Conservation (phyloP, 1,284 basidiomycete species). For the Leccinum laetum region DNA sequence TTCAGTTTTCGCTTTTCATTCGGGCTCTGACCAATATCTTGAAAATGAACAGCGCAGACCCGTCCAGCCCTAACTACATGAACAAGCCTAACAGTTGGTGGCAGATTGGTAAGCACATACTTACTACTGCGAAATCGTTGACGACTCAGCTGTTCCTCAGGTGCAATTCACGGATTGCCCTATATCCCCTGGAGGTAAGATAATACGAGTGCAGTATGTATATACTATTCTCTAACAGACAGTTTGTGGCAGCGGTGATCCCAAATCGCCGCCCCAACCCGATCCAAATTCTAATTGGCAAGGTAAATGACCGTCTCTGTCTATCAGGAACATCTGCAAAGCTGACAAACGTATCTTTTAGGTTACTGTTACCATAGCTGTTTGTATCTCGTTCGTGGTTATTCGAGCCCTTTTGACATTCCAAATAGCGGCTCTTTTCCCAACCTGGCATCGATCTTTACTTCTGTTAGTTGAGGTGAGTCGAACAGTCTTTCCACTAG, state of each 20-base stretch:
- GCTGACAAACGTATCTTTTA: slow-evolving; percentile 7
- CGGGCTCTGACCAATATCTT: slow-evolving; percentile 11
- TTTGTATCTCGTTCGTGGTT: neutral
- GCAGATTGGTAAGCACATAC: slow-evolving; percentile 14
- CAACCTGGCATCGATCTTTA: slow-evolving; percentile 19
- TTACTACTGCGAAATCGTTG: neutral
- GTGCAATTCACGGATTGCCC: too few relatives aligned
- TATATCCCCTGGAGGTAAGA: too few relatives aligned
- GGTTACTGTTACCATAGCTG: slow-evolving; percentile 20
- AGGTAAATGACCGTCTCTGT: too few relatives aligned
- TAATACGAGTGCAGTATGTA: too few relatives aligned
- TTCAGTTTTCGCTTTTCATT: slow-evolving; percentile 20
- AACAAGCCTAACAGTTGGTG: slow-evolving; percentile 22
- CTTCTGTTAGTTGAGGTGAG: slow-evolving; percentile 14
- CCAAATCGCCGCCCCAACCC: too few relatives aligned
- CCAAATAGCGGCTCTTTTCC: slow-evolving; percentile 16
- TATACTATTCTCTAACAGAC: too few relatives aligned
- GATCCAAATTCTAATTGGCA: too few relatives aligned
- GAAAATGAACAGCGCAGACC: slow-evolving; percentile 7
- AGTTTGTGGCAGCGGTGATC: too few relatives aligned
- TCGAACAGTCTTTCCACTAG: neutral
- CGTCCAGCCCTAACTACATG: neutral
- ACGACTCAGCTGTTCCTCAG: slow-evolving; percentile 1
- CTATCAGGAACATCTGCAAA: neutral
- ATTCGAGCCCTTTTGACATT: slow-evolving; percentile 1